phyloP scores from a whole-genome alignment of 495 filamentous ascomycete genomes.

The Lasiosphaeriaceae sp. region DNA sequence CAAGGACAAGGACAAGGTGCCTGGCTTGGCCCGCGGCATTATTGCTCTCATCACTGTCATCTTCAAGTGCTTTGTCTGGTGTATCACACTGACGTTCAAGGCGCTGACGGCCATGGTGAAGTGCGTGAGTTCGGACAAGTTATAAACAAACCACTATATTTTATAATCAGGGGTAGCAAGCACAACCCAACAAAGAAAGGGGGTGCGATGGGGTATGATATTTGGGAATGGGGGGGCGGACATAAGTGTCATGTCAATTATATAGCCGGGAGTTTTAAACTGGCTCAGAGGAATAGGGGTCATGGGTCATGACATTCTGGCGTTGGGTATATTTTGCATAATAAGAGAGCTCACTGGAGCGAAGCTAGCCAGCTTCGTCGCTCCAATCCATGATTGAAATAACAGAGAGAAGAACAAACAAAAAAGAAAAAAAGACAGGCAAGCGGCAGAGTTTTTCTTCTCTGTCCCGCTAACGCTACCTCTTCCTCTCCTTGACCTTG shows the following conservation, averaged over 20 bases:
- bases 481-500: constrained; percentile 79
- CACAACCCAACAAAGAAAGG: no score
- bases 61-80: constrained; percentile 48
- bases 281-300: no score
- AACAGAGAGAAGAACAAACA: constrained; percentile 14
- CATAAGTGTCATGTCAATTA: no score
- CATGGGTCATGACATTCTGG: constrained; percentile 3
- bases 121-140: constrained; percentile 37
- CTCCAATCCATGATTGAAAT: neutral
- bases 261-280: no score
- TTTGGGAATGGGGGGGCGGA: no score
- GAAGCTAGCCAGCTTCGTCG: constrained; percentile 16
- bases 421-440: neutral
- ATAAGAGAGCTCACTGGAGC: neutral
- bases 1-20: constrained; percentile 37
- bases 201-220: no score
- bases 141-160: constrained; percentile 22
- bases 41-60: constrained; percentile 36
- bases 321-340: constrained; percentile 11
- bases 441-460: neutral
- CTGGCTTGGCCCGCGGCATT: constrained; percentile 32
- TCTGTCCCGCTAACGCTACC: constrained; percentile 39
- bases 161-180: no score
- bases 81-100: constrained; percentile 42
- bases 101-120: constrained; percentile 35